phyloP scores from a whole-genome alignment of 1,139 yeast species.

The Yamadazyma friedrichii region DNA sequence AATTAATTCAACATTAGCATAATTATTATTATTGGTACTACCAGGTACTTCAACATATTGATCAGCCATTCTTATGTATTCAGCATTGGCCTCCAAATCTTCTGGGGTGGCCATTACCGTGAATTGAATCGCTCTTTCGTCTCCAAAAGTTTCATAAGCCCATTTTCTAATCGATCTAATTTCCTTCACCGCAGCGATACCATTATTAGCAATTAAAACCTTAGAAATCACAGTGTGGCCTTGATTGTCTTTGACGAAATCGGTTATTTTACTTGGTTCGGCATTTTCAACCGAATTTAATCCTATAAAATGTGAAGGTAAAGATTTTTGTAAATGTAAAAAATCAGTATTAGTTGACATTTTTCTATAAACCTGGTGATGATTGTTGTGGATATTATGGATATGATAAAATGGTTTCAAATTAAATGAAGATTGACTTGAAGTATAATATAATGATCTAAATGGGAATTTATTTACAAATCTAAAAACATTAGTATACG shows the following conservation, averaged over 20 bases:
- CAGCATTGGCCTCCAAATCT: constrained; percentile 95
- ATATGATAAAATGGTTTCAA: neutral
- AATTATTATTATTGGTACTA: constrained; percentile 96
- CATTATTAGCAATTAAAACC: constrained; percentile 92
- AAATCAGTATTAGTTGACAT: constrained; percentile 21
- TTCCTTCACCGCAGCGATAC: constrained; percentile 98
- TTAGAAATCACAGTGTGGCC: constrained; percentile 95
- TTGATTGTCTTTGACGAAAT: constrained; percentile 79
- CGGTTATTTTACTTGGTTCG: constrained; percentile 71
- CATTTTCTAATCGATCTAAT: constrained; percentile 96
- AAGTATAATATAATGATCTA: neutral
- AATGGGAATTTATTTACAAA: constrained; percentile 1
- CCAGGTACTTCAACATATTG: constrained; percentile 98
- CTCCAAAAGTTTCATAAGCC: constrained; percentile 98
- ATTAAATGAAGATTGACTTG: neutral
- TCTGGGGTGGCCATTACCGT: constrained; percentile 99
- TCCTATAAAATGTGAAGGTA: constrained; percentile 79
- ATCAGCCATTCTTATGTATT: constrained; percentile 98
- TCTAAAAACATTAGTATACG: constrained; percentile 2
- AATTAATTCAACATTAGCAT: constrained; percentile 95
- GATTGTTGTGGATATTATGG: too few species aligned
- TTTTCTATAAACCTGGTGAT: too few species aligned
- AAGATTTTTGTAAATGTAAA: constrained; percentile 29
- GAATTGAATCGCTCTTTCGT: constrained; percentile 89
- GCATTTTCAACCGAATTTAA: constrained; percentile 72